A percentile compares a stretch with the other conserved stretches of the same genome.
Evolutionary conservation across 768 basidiomycete species (phyloP).

Genomic region (Dentipellis sp.): DNA sequence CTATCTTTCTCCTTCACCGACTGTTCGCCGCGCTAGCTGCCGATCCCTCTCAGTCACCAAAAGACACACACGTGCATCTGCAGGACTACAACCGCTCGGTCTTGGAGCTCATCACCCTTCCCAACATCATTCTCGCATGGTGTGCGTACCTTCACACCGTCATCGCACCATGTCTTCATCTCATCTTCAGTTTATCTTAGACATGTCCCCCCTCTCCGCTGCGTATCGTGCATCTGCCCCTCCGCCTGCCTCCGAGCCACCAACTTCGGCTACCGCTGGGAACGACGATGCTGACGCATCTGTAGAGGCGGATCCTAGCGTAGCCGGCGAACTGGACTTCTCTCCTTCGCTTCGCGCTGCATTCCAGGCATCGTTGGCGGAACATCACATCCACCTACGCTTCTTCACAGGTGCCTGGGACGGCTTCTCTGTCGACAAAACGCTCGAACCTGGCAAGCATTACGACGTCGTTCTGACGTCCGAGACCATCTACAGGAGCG

Average conservation of each 20-base stretch:
- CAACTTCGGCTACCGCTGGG: too few relatives aligned
- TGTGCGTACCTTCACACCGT: conserved; percentile 40
- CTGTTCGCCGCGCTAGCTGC: conserved; percentile 33
- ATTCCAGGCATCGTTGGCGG: conserved; percentile 51
- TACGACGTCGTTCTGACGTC: conserved; percentile 80
- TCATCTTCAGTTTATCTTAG: conserved; percentile 23
- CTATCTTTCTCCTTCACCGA: conserved; percentile 57
- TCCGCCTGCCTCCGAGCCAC: conserved; percentile 10
- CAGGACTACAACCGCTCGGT: conserved; percentile 91
- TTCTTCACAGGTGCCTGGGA: conserved; percentile 86
- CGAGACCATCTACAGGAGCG: conserved; percentile 83
- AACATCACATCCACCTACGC: conserved; percentile 46
- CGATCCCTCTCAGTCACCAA: conserved; percentile 12
- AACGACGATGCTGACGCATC: conserved; percentile 16
- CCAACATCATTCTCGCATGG: conserved; percentile 75
- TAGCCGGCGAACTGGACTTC: conserved; percentile 55
- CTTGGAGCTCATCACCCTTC: conserved; percentile 67
- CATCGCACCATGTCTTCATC: background rate
- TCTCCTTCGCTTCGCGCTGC: conserved; percentile 52
- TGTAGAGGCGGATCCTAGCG: conserved; percentile 21
- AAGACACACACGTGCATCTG: conserved; percentile 53
- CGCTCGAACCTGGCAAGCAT: background rate
- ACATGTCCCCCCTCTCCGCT: conserved; percentile 49
- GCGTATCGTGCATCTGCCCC: conserved; percentile 30
- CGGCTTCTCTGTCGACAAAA: conserved; percentile 29